A percentile compares a stretch with the other conserved stretches of the same genome.
These are phyloP conservation scores for Oryza nivara DNA, from an alignment of 176 grass and related monocot genomes.

Conservation along the genomic window DNA sequence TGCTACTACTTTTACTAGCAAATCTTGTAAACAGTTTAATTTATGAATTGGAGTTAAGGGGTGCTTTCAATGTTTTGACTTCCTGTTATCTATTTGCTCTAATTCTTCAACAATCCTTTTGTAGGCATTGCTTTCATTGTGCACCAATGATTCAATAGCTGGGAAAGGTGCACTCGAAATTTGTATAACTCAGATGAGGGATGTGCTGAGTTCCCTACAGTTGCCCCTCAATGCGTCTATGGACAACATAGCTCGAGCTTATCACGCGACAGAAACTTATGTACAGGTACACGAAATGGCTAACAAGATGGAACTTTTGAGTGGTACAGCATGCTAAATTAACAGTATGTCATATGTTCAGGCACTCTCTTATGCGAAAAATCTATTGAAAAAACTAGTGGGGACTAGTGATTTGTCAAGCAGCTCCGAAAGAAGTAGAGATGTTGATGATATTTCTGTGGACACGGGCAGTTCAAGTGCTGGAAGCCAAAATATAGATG, in stretches of 20 bases:
- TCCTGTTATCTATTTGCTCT: constrained; percentile 31
- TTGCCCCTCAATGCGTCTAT: constrained; percentile 84
- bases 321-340: constrained; percentile 27
- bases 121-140: constrained; percentile 94
- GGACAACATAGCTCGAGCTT: constrained; percentile 82
- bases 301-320: constrained; percentile 37
- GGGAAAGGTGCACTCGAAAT: constrained; percentile 91
- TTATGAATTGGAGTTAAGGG: neutral
- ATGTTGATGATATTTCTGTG: constrained; percentile 67
- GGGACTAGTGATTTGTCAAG: constrained; percentile 72
- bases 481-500: constrained; percentile 67
- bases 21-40: constrained; percentile 22
- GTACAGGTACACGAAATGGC: constrained; percentile 74
- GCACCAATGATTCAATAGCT: constrained; percentile 73
- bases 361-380: constrained; percentile 87
- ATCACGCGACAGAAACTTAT: constrained; percentile 97
- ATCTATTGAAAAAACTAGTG: constrained; percentile 65
- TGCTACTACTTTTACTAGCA: constrained; percentile 3
- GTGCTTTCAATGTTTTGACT: neutral
- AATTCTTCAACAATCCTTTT: constrained; percentile 46
- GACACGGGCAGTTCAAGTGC: constrained; percentile 66
- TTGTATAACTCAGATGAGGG: constrained; percentile 85
- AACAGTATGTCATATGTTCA: constrained; percentile 50
- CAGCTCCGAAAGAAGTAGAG: constrained; percentile 75
- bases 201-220: constrained; percentile 73